Conservation (phyloP, 257 asterid species). For the Nicotiana paniculata region DNA sequence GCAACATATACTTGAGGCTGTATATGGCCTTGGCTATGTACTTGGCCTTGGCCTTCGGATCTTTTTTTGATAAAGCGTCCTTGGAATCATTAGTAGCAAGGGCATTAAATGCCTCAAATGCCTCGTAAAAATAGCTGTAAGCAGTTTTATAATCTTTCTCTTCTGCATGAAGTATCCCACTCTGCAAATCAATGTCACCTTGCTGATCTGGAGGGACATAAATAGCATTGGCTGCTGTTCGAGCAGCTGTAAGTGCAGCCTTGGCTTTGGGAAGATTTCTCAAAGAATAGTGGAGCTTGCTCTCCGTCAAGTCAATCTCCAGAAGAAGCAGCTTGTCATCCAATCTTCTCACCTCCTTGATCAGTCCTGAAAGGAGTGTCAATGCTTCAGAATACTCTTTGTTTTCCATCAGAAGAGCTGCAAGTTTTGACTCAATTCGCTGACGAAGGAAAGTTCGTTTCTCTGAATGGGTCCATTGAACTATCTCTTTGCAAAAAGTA, state of each 20-base stretch:
- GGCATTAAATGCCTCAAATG: constrained; percentile 44
- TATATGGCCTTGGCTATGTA: constrained; percentile 19
- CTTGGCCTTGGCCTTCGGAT: too few species aligned
- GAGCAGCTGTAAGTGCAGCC: constrained; percentile 44
- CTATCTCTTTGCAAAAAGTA: constrained; percentile 39
- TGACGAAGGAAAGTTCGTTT: constrained; percentile 46
- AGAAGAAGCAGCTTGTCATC: constrained; percentile 44
- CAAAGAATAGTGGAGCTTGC: constrained; percentile 41
- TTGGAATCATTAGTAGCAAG: constrained; percentile 9
- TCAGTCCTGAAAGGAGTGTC: constrained; percentile 33
- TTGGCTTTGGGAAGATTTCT: constrained; percentile 44
- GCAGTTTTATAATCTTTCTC: constrained; percentile 43
- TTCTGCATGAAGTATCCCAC: constrained; percentile 46
- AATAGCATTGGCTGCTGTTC: constrained; percentile 42
- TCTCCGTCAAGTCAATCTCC: constrained; percentile 41
- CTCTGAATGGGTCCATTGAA: constrained; percentile 40
- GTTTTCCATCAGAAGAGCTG: constrained; percentile 41
- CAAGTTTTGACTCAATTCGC: constrained; percentile 40
- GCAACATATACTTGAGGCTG: constrained; percentile 45
- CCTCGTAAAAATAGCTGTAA: constrained; percentile 38
- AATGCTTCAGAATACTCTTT: constrained; percentile 39
- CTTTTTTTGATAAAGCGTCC: too few species aligned
- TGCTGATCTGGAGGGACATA: constrained; percentile 48
- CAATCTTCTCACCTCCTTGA: constrained; percentile 41
- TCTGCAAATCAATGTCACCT: constrained; percentile 41